These are phyloP conservation scores for Sideroxylon spinosum DNA, from an alignment of 179 eudicot genomes.

Conservation along the genomic window DNA sequence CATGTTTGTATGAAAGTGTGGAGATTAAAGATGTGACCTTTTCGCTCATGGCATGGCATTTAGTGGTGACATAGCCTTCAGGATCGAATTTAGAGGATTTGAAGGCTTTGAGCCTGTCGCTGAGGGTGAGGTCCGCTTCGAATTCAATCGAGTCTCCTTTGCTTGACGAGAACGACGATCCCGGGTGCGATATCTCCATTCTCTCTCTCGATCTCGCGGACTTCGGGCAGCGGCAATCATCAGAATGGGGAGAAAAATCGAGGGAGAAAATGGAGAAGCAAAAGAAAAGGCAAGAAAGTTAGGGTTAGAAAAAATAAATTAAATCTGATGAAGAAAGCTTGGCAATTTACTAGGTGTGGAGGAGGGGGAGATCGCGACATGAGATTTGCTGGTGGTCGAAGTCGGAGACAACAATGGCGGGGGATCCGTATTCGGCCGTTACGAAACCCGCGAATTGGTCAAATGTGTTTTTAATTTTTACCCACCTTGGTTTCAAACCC, in stretches of 20 bases:
- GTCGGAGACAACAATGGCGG: slow-evolving; percentile 8
- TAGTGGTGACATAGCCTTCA: slow-evolving; percentile 54
- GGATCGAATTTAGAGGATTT: slow-evolving; percentile 64
- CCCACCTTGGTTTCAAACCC: no score
- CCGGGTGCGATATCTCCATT: slow-evolving; percentile 21
- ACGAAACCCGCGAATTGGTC: slow-evolving; percentile 15
- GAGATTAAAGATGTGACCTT: slow-evolving; percentile 40
- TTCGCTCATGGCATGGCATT: slow-evolving; percentile 67
- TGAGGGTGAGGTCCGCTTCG: slow-evolving; percentile 47
- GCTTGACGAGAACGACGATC: slow-evolving; percentile 38
- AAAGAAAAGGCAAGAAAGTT: neutral
- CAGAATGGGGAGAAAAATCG: neutral
- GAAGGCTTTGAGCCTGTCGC: slow-evolving; percentile 76
- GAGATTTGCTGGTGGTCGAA: neutral
- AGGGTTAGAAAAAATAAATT: neutral
- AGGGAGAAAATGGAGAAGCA: neutral
- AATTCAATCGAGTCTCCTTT: slow-evolving; percentile 48
- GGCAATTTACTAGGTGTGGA: neutral
- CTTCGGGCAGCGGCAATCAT: neutral
- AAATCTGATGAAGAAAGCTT: neutral
- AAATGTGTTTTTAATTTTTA: no score
- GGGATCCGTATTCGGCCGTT: neutral
- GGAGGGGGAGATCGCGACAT: neutral
- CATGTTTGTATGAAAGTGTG: neutral
- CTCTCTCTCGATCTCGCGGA: neutral